Base-by-base conservation (phyloP, 345 rosid genomes). In the Brassica nigra region DNA sequence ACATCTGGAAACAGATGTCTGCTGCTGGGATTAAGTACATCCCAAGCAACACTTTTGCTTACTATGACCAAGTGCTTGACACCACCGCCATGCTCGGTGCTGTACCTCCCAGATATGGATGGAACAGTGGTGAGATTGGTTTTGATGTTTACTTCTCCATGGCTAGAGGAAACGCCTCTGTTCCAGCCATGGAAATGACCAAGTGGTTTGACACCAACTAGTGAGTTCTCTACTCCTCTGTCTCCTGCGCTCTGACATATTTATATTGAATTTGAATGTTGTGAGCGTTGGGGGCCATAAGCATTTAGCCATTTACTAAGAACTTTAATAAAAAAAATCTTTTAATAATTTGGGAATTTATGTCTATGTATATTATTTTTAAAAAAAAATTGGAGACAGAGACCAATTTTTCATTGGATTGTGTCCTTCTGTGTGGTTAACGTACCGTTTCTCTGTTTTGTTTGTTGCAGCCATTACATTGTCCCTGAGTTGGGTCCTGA, bases 201-300 rank as follows among this genome's bases (percentile, higher is more conserved):
- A 95, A 95, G 94, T 95, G 99, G 99, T 92, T 95, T 71, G 99
- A 95, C 88, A 95, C 99, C 87, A 95, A 95, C 92, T 95, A 95
- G 99, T 95, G 84, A 90, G 99, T 95, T 67, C 70, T 6, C 49
- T 62, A n/a, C 74, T 44, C 70, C 33, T 68, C 11, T 52, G 1
- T 44, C 64, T 59, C 47, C 0, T 34, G 2, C 4, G 3, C 8
- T 11, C 3, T 72, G 65, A 9, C n/a, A 42, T 42, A 10, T 42
- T 42, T 42, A 23, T 23, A 23, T 23, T 23, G 27, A 23, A 23
- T 23, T 23, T 23, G 27, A 23, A 23, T 23, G 27, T 23, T 23
- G 27, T 23, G 27, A 23, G 27, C 27, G 27, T 23, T 23, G 27
- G 27, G 27, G 27, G 27, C 27, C 27, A 23, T 23, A 23, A 23